Evolutionary conservation across 352 stramenopile species (phyloP).

Genomic region (Saprolegnia diclina): DNA sequence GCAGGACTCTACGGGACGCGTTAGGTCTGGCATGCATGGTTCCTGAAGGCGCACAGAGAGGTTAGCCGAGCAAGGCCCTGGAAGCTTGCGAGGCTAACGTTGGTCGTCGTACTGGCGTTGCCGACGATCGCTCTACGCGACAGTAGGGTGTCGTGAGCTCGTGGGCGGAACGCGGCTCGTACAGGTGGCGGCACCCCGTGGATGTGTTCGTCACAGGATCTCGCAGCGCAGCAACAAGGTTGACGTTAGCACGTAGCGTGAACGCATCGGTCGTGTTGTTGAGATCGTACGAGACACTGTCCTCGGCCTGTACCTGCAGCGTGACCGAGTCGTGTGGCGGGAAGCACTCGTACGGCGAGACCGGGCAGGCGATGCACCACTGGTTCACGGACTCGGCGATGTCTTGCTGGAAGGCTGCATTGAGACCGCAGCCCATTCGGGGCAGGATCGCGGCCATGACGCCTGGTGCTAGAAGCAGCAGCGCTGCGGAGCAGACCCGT

Average conservation of each 20-base stretch:
- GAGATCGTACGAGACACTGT: not conserved
- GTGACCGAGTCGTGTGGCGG: not conserved
- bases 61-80: not conserved
- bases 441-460: not conserved
- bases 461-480: not conserved
- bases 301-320: not conserved
- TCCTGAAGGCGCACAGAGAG: not conserved
- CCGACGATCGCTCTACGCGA: not conserved
- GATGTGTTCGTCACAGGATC: not conserved
- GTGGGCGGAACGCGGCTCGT: not conserved
- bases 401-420: not conserved
- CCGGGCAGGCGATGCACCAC: constrained; percentile 15
- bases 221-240: not conserved
- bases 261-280: not conserved
- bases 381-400: constrained; percentile 9
- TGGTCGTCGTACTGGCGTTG: not conserved
- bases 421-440: not conserved
- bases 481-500: not conserved
- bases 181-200: not conserved
- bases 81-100: not conserved
- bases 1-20: not conserved
- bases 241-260: not conserved
- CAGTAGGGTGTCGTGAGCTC: not conserved
- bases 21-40: not conserved
- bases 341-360: constrained; percentile 13